phyloP scores from a whole-genome alignment of 441 rosid species.

The Arabidopsis lyrata region DNA sequence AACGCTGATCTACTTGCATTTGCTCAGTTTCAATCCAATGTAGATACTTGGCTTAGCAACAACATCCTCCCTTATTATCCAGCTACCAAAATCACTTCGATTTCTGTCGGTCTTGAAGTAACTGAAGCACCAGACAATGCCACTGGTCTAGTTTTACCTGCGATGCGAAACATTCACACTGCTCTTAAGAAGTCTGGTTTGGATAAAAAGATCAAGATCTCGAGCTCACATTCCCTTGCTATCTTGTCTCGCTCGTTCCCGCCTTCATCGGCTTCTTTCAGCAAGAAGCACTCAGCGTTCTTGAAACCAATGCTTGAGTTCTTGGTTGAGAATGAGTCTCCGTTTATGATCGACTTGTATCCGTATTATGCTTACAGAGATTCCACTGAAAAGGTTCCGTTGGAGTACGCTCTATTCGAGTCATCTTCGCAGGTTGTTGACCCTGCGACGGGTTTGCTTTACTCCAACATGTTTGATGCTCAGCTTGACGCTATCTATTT shows the following conservation, averaged over 20 bases:
- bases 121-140: conserved; percentile 72
- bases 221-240: conserved; percentile 87
- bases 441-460: conserved; percentile 91
- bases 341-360: conserved; percentile 91
- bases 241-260: conserved; percentile 87
- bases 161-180: conserved; percentile 81
- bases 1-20: conserved; percentile 83
- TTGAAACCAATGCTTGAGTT: conserved; percentile 87
- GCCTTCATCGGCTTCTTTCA: conserved; percentile 91
- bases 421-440: conserved; percentile 88
- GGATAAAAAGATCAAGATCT: conserved; percentile 82
- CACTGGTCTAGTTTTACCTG: conserved; percentile 81
- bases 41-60: conserved; percentile 87
- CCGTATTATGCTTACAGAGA: conserved; percentile 97
- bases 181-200: conserved; percentile 78
- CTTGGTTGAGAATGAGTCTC: conserved; percentile 91
- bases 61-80: conserved; percentile 92
- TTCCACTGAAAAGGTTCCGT: conserved; percentile 69
- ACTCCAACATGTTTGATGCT: conserved; percentile 97
- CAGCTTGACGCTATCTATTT: conserved; percentile 90
- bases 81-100: conserved; percentile 74
- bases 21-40: conserved; percentile 95
- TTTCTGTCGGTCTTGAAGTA: conserved; percentile 92
- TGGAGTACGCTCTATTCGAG: conserved; percentile 84
- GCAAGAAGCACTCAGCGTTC: conserved; percentile 66